Conservation (phyloP, 208 protist genomes). For the Leishmania tropica region DNA sequence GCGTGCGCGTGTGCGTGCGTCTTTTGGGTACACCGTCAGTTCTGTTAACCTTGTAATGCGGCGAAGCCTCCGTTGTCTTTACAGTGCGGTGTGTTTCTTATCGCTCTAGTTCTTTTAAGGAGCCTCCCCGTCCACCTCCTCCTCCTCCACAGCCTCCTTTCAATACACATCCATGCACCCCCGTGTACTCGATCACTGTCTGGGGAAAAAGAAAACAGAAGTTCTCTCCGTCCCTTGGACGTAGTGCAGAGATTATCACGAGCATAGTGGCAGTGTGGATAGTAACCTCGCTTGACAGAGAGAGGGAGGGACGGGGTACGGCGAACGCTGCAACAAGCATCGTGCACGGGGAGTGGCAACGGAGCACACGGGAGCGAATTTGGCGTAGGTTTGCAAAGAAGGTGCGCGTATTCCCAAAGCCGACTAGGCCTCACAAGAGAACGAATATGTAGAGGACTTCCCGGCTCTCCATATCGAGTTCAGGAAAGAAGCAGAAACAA, state of each 20-base stretch:
- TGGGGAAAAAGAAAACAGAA: not conserved
- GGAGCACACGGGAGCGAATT: not conserved
- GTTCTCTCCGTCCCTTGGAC: not conserved
- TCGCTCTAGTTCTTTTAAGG: not conserved
- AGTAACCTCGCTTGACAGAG: not conserved
- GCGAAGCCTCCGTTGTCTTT: not conserved
- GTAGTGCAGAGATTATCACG: not conserved
- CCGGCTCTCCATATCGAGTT: not conserved
- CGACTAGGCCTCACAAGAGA: not conserved
- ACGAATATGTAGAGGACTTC: not conserved
- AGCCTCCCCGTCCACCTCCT: not conserved
- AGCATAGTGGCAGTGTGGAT: not conserved
- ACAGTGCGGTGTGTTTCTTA: not conserved
- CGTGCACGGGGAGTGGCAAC: not conserved
- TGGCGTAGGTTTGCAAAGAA: not conserved
- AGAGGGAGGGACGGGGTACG: not conserved
- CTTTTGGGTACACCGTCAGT: not conserved
- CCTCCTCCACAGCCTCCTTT: not conserved
- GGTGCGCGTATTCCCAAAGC: not conserved
- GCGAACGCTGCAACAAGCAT: not conserved
- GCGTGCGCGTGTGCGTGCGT: constrained; percentile 4
- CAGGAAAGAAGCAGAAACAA: not conserved
- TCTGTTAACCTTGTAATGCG: constrained; percentile 9
- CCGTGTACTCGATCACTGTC: not conserved
- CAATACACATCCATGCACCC: not conserved